Evolutionary conservation across 2,329 filamentous ascomycete species (phyloP).

Genomic region (Aspergillus hortae): DNA sequence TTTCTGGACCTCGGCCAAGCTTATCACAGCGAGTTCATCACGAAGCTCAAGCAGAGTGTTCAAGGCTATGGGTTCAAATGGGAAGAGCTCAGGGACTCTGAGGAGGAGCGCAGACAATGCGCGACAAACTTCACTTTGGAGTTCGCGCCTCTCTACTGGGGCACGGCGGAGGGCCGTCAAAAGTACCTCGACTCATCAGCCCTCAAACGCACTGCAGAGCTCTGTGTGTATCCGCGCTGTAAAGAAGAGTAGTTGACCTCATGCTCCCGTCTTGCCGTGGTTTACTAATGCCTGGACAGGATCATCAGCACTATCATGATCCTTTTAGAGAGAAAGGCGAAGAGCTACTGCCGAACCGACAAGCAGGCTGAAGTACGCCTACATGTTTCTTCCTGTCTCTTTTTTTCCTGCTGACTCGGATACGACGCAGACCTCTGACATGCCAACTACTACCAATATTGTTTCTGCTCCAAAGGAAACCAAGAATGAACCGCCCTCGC

Average conservation of each 20-base stretch:
- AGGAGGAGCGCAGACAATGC: conserved; percentile 6
- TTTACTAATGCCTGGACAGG: not conserved
- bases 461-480: not conserved
- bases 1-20: conserved; percentile 21
- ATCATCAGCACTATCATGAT: not conserved
- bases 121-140: conserved; percentile 16
- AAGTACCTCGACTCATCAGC: conserved; percentile 19
- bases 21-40: conserved; percentile 15
- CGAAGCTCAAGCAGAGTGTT: conserved; percentile 9
- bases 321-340: not conserved
- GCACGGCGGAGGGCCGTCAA: conserved; percentile 10
- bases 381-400: not conserved
- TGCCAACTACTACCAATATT: not conserved
- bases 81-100: conserved; percentile 9
- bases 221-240: conserved; percentile 17
- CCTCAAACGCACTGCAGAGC: conserved; percentile 6
- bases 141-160: conserved; percentile 20
- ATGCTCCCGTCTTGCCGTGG: not conserved
- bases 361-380: not conserved
- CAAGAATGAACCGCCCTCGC: not conserved
- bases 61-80: conserved; percentile 7
- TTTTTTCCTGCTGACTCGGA: not conserved
- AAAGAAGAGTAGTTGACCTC: conserved; percentile 16
- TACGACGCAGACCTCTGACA: too few species aligned
- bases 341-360: not conserved